These are phyloP conservation scores for Scutellaria baicalensis DNA, from an alignment of 257 asterid genomes.

Conservation along the genomic window DNA sequence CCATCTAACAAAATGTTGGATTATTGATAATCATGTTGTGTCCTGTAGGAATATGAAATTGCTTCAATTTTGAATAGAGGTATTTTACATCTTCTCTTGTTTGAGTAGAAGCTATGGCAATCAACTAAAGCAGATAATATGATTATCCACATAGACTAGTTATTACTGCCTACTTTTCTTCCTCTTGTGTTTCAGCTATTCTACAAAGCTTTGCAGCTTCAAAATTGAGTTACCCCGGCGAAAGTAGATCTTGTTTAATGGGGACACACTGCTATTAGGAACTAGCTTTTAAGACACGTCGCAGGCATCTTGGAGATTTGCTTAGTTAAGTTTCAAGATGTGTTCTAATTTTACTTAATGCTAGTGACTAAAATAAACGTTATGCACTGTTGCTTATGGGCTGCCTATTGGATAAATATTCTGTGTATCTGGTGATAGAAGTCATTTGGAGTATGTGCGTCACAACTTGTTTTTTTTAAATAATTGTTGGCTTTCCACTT, in stretches of 20 bases:
- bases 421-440: not conserved
- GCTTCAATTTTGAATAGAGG: not conserved
- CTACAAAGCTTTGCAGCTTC: not conserved
- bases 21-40: not conserved
- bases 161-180: not conserved
- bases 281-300: not conserved
- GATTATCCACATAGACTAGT: not conserved
- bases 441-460: not conserved
- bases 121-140: not conserved
- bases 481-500: constrained; percentile 2
- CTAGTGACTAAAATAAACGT: not conserved
- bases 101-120: not conserved
- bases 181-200: not conserved
- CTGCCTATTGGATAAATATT: not conserved
- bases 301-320: not conserved
- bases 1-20: not conserved
- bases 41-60: not conserved
- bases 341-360: not conserved
- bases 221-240: not conserved
- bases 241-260: not conserved
- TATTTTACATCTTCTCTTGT: not conserved
- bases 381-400: not conserved
- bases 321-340: not conserved
- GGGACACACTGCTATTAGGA: not conserved
- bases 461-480: not conserved